Evolutionary conservation across 345 rosid species (phyloP), one percentile per base, ranked within the genome.

Genomic region (Populus tremula): DNA sequence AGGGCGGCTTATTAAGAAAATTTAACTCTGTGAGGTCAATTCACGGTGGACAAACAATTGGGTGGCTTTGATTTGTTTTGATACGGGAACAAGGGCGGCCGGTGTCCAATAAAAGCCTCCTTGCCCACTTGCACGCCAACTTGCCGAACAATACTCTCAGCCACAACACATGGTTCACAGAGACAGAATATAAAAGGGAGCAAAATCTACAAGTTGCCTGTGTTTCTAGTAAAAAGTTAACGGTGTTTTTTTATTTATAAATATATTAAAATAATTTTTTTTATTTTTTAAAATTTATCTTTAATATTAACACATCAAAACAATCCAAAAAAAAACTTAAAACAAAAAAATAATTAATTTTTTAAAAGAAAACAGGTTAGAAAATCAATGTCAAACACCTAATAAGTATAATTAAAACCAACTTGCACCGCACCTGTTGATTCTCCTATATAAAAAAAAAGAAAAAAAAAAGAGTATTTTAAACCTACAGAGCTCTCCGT

Each of bases 151-250:
- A 67, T 23, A 50, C 39, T 70, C 77, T 38, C 8, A 65, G 14
- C 65, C 39, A 20, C 43, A 50, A 54, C 47, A 75, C 27, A 61
- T 29, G 14, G 70, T 43, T 5, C 61, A 47, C 8, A 20, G 16
- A 53, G 63, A 27, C 29, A 38, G 14, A 25, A 50, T 50, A 67
- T 67, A 49, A 75, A 75, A 75, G 31, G 25, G 1, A 33, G 21
- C 31, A 47, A 29, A 78, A 53, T 20, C 14, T 25, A 21, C 81
- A 67, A 78, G 71, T 78, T 73, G 77, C 73, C 62, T 31, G 6
- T 1, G 67, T 53, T 53, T 78, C 25, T 54, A 50, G 63, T 38
- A 50, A 61, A 78, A 78, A 27, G 59, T 53, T 33, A 33, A 0
- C 36, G 36, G 36, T 4, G 36, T 33, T 33, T 33, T 4, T 33